phyloP scores from a whole-genome alignment of 805 yeast species.

The Dipodascus geniculatus region DNA sequence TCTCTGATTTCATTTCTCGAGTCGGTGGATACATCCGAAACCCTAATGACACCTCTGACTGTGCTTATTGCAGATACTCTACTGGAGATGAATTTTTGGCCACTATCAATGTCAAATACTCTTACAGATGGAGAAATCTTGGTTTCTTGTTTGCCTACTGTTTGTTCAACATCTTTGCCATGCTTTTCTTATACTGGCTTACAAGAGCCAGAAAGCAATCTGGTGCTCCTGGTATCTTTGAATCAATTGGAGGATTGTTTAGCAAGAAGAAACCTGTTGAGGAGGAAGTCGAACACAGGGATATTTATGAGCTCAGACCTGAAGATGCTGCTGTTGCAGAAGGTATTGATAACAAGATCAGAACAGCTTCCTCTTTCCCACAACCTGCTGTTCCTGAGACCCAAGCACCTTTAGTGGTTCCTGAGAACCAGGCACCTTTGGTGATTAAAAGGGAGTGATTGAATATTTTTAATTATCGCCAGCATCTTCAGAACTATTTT shows the following conservation, averaged over 20 bases:
- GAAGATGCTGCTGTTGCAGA: background rate
- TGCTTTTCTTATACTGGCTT: slow-evolving; percentile 23
- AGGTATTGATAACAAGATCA: background rate
- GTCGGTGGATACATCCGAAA: slow-evolving; percentile 48
- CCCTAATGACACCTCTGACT: slow-evolving; percentile 34
- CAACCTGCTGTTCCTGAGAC: background rate
- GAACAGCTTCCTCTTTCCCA: background rate
- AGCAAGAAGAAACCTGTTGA: background rate
- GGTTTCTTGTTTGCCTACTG: slow-evolving; percentile 51
- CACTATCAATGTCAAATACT: slow-evolving; percentile 32
- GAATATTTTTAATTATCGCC: too few relatives aligned
- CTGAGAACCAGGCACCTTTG: background rate
- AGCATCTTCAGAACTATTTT: too few relatives aligned
- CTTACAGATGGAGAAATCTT: slow-evolving; percentile 51
- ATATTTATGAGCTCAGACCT: background rate
- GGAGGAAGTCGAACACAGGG: background rate
- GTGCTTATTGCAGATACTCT: slow-evolving; percentile 32
- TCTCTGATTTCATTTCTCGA: slow-evolving; percentile 30
- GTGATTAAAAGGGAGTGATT: background rate
- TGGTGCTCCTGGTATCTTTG: background rate
- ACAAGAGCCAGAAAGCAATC: slow-evolving; percentile 10
- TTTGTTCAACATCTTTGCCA: slow-evolving; percentile 36
- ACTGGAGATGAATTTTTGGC: slow-evolving; percentile 34
- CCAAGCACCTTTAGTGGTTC: background rate
- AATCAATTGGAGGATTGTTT: background rate